Conservation (phyloP, 2,329 filamentous ascomycete species). For the Aspergillus transmontanensis region DNA sequence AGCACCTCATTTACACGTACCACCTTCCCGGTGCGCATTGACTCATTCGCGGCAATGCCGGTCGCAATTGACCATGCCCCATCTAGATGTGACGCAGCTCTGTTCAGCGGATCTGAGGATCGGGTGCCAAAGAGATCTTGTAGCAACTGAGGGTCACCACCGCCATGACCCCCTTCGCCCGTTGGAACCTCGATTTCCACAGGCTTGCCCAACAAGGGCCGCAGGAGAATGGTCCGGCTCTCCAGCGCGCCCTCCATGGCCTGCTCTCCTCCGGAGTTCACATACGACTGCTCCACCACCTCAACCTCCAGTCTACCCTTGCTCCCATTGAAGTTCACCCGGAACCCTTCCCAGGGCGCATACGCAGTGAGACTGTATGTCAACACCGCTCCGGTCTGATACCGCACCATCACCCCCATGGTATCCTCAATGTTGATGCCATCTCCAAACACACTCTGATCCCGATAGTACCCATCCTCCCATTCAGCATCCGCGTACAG, state of each 20-base stretch:
- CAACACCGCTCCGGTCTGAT: slow-evolving; percentile 58
- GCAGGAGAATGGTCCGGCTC: slow-evolving; percentile 39
- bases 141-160: slow-evolving; percentile 60
- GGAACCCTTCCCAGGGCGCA: slow-evolving; percentile 54
- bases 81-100: slow-evolving; percentile 61
- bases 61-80: slow-evolving; percentile 62
- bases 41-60: slow-evolving; percentile 61
- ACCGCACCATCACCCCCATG: slow-evolving; percentile 62
- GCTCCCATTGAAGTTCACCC: slow-evolving; percentile 47
- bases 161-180: slow-evolving; percentile 59
- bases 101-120: slow-evolving; percentile 50
- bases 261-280: slow-evolving; percentile 63
- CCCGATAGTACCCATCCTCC: slow-evolving; percentile 63
- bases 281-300: slow-evolving; percentile 60
- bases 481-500: slow-evolving; percentile 66
- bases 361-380: slow-evolving; percentile 61
- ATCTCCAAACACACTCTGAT: slow-evolving; percentile 65
- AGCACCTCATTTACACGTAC: slow-evolving; percentile 57
- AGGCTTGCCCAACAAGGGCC: slow-evolving; percentile 61
- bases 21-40: slow-evolving; percentile 59
- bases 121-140: slow-evolving; percentile 59
- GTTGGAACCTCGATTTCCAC: slow-evolving; percentile 56
- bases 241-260: slow-evolving; percentile 36
- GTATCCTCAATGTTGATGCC: slow-evolving; percentile 68
- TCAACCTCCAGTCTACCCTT: slow-evolving; percentile 62